Base-by-base conservation (phyloP, 1,284 basidiomycete species). In the Gomphus sp. region DNA sequence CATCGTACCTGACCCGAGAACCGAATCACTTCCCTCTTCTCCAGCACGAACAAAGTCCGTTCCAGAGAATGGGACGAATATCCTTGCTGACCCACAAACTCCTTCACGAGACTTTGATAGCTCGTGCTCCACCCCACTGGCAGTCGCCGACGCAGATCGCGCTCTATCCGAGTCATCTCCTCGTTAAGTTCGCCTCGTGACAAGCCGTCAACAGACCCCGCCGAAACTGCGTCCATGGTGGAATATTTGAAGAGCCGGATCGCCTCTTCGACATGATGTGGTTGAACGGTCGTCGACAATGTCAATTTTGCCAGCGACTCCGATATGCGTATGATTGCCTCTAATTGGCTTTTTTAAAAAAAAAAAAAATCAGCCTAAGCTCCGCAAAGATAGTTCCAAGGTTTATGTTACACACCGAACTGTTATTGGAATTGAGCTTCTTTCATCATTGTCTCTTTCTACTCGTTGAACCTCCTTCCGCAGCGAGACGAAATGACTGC, bases 161-260 rank as follows among this genome's bases (percentile, higher is more conserved):
- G 87, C 73, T 99, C 97, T 64, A 99, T 95, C 65, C 84, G 81
- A 58, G 80, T 78, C 78, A 98, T 95, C 75, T 99, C 97, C 62
- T 95, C 94, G 70, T 96, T 94, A 33, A 99, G 75, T 68, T 96
- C 93, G 4, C 91, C 87, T 52, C 95, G 84, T 14, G 93, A 93
- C 66, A 99, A 80, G 1, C 97, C 97, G 65, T 98, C 96, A 6
- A 92, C 87, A 41, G 87, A 86, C 49, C 91, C 92, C 5, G 95
- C 93, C 31, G 93, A 91, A 31, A 99, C 95, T 28, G 97, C 97
- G 71, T 99, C 93, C 96, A 99, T 98, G 0, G 97, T 99, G 16
- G 94, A 98, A 73, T 89, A 97, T 67, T 97, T 98, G 86, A 99
- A 99, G 31, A 99, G 75, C 6, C 97, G 86, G 68, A 99, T 98